Percentiles rank a stretch among this genome's conserved stretches.
These are phyloP conservation scores for Andalucia godoyi DNA, from an alignment of 78 protist genomes.

Conservation along the genomic window DNA sequence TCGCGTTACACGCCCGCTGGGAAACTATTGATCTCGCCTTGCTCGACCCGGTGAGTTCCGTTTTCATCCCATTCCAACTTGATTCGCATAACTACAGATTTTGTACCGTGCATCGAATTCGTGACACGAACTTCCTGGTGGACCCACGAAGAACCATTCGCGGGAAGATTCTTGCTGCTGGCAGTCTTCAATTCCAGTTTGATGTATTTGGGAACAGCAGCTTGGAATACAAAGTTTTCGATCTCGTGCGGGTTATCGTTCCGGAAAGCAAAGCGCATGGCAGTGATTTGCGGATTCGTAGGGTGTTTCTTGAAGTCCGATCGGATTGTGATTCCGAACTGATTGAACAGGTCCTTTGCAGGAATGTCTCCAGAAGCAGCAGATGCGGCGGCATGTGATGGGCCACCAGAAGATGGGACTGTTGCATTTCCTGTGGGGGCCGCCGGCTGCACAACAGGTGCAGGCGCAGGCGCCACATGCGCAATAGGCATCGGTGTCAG, in stretches of 20 bases:
- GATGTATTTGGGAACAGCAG: slow-evolving; percentile 29
- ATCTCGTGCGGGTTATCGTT: background rate
- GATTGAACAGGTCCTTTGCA: no score
- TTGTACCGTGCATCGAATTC: slow-evolving; percentile 8
- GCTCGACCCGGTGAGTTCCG: background rate
- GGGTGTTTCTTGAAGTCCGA: background rate
- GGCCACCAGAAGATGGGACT: background rate
- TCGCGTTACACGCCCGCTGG: background rate
- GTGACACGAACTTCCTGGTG: background rate
- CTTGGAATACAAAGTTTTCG: background rate
- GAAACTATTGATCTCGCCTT: background rate
- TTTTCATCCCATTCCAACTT: background rate
- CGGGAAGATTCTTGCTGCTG: background rate
- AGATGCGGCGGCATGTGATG: no score
- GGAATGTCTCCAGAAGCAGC: no score
- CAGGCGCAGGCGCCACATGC: background rate
- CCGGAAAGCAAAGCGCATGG: background rate
- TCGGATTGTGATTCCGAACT: background rate
- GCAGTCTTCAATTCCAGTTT: slow-evolving; percentile 13
- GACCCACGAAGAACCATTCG: background rate
- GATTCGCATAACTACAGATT: slow-evolving; percentile 4
- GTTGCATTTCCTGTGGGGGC: background rate
- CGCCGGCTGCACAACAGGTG: background rate
- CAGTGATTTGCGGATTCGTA: background rate
- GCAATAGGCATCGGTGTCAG: background rate